A percentile compares a stretch with the other conserved stretches of the same genome.
Conservation (phyloP, 2,329 filamentous ascomycete species). For the Trichoderma sp. region DNA sequence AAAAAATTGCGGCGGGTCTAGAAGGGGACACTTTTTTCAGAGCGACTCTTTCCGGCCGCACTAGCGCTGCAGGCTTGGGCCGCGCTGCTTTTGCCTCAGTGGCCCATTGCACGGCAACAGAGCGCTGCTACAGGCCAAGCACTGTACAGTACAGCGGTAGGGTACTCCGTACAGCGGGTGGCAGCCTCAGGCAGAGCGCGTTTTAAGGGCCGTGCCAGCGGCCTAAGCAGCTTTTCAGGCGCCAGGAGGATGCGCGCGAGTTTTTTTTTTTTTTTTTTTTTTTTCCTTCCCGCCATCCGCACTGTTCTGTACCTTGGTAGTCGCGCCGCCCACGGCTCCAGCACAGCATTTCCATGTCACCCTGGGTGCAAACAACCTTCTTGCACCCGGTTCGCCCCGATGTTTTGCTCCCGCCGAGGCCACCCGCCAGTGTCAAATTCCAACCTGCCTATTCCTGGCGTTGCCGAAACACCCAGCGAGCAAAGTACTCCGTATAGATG, state of each 20-base stretch:
- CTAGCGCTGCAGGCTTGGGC: conserved; percentile 27
- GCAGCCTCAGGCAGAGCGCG: conserved; percentile 34
- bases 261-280: not conserved
- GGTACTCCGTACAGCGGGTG: conserved; percentile 17
- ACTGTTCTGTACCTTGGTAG: conserved; percentile 15
- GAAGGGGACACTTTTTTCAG: conserved; percentile 46
- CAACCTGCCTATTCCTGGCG: conserved; percentile 18
- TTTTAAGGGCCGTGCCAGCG: conserved; percentile 1
- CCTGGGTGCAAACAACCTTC: not conserved
- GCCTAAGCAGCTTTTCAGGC: not conserved
- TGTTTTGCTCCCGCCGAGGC: conserved; percentile 31
- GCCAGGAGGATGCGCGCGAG: conserved; percentile 12
- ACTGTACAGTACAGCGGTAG: no score
- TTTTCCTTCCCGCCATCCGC: not conserved
- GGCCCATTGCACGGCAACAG: conserved; percentile 33
- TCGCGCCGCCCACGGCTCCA: conserved; percentile 3
- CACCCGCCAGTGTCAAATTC: conserved; percentile 11
- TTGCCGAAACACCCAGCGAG: conserved; percentile 11
- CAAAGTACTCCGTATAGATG: conserved; percentile 1
- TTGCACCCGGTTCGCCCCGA: conserved; percentile 34
- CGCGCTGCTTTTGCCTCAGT: conserved; percentile 18
- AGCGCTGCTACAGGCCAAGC: no score
- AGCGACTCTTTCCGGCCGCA: conserved; percentile 36
- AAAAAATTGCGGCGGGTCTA: conserved; percentile 52
- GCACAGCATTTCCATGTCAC: not conserved